Conservation (phyloP, 2,329 filamentous ascomycete species). For the Neofusicoccum parvum region DNA sequence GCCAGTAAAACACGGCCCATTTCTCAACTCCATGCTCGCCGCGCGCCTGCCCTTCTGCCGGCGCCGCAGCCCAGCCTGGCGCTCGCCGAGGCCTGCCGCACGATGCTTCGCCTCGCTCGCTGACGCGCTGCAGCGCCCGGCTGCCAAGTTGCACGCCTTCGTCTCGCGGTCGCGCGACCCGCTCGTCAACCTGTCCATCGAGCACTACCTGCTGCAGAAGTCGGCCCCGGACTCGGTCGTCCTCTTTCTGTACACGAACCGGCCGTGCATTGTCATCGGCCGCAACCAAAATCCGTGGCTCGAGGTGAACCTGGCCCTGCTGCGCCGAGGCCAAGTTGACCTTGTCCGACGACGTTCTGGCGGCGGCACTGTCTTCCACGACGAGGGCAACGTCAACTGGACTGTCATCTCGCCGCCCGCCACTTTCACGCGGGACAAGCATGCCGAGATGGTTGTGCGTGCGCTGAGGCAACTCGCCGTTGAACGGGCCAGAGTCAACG, state of each 20-base stretch:
- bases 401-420: constrained; percentile 81
- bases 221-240: constrained; percentile 72
- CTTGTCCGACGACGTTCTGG: constrained; percentile 85
- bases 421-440: constrained; percentile 78
- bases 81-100: background rate
- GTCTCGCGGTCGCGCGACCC: constrained; percentile 65
- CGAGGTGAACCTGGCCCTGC: constrained; percentile 73
- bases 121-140: constrained; percentile 8
- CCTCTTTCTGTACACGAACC: constrained; percentile 86
- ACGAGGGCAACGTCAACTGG: constrained; percentile 91
- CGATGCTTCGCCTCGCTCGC: constrained; percentile 9
- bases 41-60: background rate
- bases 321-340: constrained; percentile 53
- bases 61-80: background rate
- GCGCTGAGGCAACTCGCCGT: constrained; percentile 67
- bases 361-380: constrained; percentile 93
- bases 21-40: constrained; percentile 13
- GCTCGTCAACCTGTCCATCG: constrained; percentile 88
- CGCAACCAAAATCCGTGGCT: constrained; percentile 98
- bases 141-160: constrained; percentile 46
- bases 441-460: constrained; percentile 91
- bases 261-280: constrained; percentile 85
- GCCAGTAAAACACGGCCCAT: background rate
- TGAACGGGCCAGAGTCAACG: constrained; percentile 72
- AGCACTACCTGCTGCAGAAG: constrained; percentile 82